A percentile compares a stretch with the other conserved stretches of the same genome.
Conservation (phyloP, 305 asterid genomes). For the Fraxinus xanthoxyloides region DNA sequence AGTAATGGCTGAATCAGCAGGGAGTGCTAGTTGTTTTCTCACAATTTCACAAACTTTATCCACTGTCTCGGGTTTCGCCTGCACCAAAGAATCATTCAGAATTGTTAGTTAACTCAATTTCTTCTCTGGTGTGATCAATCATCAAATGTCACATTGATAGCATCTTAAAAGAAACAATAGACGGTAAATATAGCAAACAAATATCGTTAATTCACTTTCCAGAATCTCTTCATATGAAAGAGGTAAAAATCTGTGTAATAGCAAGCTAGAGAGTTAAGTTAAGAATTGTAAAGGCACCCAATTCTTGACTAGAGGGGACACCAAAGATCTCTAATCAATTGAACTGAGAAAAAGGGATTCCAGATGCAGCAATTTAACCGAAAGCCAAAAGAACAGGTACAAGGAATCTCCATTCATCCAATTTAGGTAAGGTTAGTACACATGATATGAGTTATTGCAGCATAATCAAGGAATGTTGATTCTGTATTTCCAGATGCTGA, state of each 20-base stretch:
- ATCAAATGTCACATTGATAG: not conserved
- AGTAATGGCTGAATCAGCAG: conserved; percentile 49
- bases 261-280: not conserved
- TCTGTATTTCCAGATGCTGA: not conserved
- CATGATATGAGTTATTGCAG: not conserved
- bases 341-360: not conserved
- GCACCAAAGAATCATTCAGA: conserved; percentile 23
- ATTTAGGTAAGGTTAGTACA: not conserved
- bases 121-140: not conserved
- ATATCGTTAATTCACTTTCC: not conserved
- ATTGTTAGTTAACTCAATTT: not conserved
- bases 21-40: conserved; percentile 90
- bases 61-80: conserved; percentile 94
- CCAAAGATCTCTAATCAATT: not conserved
- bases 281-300: not conserved
- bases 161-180: not conserved
- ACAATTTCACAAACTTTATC: conserved; percentile 73
- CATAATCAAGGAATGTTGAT: not conserved
- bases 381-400: not conserved
- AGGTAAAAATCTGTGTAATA: not conserved
- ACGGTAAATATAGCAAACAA: not conserved
- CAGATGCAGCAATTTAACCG: not conserved
- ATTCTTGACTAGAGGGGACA: not conserved
- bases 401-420: not conserved
- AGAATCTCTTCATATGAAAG: not conserved